A percentile compares a stretch with the other conserved stretches of the same genome.
Evolutionary conservation across 306 rosid species (phyloP).

Genomic region (Hippophae gyantsensis): DNA sequence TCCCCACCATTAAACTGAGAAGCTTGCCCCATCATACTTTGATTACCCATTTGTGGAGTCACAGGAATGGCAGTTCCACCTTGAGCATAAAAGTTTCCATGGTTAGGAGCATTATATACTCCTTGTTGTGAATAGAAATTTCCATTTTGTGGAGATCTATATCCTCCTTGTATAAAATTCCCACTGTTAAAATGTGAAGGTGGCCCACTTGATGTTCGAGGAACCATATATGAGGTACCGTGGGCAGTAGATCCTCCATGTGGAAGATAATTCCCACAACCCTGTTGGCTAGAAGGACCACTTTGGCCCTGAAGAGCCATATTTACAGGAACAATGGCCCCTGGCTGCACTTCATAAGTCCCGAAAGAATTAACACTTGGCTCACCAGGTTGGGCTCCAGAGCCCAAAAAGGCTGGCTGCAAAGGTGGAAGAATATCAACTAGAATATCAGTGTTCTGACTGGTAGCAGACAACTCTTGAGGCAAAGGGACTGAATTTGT

Average conservation of each 20-base stretch:
- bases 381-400: constrained; percentile 39
- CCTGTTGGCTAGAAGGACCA: constrained; percentile 43
- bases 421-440: constrained; percentile 72
- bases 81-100: not conserved
- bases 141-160: constrained; percentile 17
- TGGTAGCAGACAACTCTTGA: constrained; percentile 37
- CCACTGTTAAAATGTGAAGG: constrained; percentile 26
- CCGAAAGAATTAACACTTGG: constrained; percentile 37
- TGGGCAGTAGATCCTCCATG: constrained; percentile 41
- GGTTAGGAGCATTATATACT: constrained; percentile 20
- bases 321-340: constrained; percentile 26
- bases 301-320: constrained; percentile 41
- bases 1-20: constrained; percentile 40
- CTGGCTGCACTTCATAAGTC: constrained; percentile 41
- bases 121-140: constrained; percentile 48
- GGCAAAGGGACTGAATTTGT: constrained; percentile 27
- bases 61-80: not conserved
- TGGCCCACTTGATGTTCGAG: constrained; percentile 48
- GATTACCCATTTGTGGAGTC: constrained; percentile 21
- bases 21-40: constrained; percentile 30
- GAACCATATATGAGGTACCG: constrained; percentile 34
- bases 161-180: constrained; percentile 13
- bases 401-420: constrained; percentile 38
- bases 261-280: constrained; percentile 38
- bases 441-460: constrained; percentile 53